Evolutionary conservation across 192 early-diverging fungal genomes (phyloP), one percentile per base, ranked within the genome.

Genomic region (Coemansia javaensis): DNA sequence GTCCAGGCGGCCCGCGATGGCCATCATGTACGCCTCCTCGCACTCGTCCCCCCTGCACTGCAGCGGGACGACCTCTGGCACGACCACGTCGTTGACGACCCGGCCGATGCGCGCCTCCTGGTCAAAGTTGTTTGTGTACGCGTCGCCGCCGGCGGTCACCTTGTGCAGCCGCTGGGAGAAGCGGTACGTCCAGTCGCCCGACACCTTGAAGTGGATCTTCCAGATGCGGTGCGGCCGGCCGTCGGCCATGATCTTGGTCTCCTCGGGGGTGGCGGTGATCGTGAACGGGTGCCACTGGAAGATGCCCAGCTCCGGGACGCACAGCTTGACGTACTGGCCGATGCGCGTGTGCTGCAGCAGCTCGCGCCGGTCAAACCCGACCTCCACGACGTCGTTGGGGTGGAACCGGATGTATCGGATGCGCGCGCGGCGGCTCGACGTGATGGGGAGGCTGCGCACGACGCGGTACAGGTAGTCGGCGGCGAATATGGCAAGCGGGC

Each of bases 201-300:
- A 76, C 7, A 87, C 68, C 53, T 86, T 88, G 40, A 89, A 83
- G 70, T 91, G 89, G 12, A 91, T 64, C 24, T 82, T 82, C 69
- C 69, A 73, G 12, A 73, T 65, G 13, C 57, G 62, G 22, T 56
- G 69, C 16, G 62, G 44, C 41, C 55, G 56, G 40, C 69, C 69
- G 42, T 73, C 69, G 6, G 69, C 69, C 62, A 73, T 61, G 25
- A 87, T 69, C 44, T 81, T 84, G 31, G 82, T 80, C 50, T 92
- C 90, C 50, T 85, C 81, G n/a, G 87, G 81, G 15, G 79, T 74
- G 7, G 84, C 84, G 1, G 84, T 84, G 28, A 91, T 73, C 3
- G 85, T 88, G 52, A 89, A 91, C 16, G 89, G 89, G 44, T 91
- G 89, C 85, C 82, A 91, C 50, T 91, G 81, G 75, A 84, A 78